These are phyloP conservation scores for Cladochytrium replicatum DNA, from an alignment of 192 early-diverging fungal species.

Conservation along the genomic window DNA sequence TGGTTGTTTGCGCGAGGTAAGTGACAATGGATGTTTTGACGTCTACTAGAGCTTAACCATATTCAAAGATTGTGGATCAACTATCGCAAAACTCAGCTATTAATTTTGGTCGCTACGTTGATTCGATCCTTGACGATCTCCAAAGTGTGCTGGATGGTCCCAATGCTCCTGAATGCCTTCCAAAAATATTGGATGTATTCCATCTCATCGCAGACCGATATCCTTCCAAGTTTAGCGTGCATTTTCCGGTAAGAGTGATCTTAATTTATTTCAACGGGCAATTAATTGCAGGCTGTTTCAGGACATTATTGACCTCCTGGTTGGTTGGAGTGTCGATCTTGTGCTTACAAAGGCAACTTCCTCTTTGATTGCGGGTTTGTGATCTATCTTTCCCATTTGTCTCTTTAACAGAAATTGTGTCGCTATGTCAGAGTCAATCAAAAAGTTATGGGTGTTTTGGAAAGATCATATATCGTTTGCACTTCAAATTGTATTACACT, in stretches of 20 bases:
- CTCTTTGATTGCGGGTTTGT: conserved; percentile 37
- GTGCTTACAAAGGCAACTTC: conserved; percentile 24
- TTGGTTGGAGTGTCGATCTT: conserved; percentile 62
- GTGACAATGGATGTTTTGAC: too few relatives aligned
- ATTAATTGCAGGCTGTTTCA: background rate
- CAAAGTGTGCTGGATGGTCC: conserved; percentile 28
- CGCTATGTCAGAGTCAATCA: conserved; percentile 25
- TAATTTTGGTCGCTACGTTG: too few relatives aligned
- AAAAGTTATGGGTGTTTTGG: conserved; percentile 38
- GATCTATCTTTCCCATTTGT: background rate
- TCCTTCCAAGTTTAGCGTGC: conserved; percentile 13
- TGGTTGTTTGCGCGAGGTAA: too few relatives aligned
- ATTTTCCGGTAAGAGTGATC: conserved; percentile 18
- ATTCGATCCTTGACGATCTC: conserved; percentile 15
- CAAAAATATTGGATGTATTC: conserved; percentile 24
- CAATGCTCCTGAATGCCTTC: conserved; percentile 18
- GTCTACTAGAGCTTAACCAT: too few relatives aligned
- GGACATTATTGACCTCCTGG: conserved; percentile 53
- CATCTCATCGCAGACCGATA: conserved; percentile 18
- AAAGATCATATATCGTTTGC: conserved; percentile 29
- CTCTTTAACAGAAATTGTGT: background rate
- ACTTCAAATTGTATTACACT: conserved; percentile 39
- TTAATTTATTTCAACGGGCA: background rate
- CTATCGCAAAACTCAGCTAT: too few relatives aligned
- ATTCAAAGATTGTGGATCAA: too few relatives aligned